A percentile compares a stretch with the other conserved stretches of the same genome.
Evolutionary conservation across 805 yeast species (phyloP).

Genomic region (Kazachstania martiniae): DNA sequence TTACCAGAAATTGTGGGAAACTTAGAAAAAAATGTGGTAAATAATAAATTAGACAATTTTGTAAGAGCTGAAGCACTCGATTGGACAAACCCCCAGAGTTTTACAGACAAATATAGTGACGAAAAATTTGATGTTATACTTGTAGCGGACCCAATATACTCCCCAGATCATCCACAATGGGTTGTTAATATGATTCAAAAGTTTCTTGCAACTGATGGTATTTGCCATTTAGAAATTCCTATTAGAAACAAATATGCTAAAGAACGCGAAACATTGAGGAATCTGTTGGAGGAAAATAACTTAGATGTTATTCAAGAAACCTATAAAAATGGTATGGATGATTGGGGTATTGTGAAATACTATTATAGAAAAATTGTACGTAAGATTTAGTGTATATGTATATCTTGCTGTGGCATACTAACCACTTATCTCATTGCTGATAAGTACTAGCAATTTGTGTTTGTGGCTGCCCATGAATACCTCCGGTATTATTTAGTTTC

Average conservation of each 20-base stretch:
- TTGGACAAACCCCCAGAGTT: constrained; percentile 56
- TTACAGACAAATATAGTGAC: constrained; percentile 25
- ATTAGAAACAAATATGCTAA: constrained; percentile 52
- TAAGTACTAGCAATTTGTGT: constrained; percentile 8
- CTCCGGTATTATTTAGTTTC: not conserved
- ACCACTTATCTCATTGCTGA: not conserved
- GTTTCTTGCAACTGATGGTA: constrained; percentile 32
- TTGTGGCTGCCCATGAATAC: not conserved
- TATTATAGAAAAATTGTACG: constrained; percentile 30
- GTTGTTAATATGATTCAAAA: constrained; percentile 47
- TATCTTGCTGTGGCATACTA: too few species aligned
- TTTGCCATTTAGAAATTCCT: constrained; percentile 65
- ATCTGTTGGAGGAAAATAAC: constrained; percentile 31
- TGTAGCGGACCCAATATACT: constrained; percentile 83
- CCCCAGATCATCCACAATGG: constrained; percentile 69
- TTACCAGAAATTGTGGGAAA: constrained; percentile 68
- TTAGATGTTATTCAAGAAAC: constrained; percentile 27
- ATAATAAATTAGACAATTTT: constrained; percentile 34
- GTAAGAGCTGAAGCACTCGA: constrained; percentile 48
- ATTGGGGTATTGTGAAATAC: constrained; percentile 66
- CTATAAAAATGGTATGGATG: constrained; percentile 64
- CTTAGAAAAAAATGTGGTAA: constrained; percentile 42
- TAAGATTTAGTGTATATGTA: too few species aligned
- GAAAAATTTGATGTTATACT: constrained; percentile 47
- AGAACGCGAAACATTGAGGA: constrained; percentile 56